Conservation (phyloP, 495 filamentous ascomycete genomes). For the Podospora didyma region DNA sequence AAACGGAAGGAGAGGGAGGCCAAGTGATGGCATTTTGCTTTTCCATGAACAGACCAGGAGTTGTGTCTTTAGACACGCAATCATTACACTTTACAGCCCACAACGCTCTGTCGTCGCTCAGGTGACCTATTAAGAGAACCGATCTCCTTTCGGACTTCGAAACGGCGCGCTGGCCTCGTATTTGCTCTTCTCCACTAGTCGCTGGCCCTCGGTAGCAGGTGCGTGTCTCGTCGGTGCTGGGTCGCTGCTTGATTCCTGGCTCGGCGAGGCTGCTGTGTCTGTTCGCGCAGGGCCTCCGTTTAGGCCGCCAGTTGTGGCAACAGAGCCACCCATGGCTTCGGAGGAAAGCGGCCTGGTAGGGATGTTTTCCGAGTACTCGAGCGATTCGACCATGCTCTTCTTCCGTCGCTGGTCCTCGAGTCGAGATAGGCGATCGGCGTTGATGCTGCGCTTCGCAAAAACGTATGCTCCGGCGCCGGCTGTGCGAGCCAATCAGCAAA, state of each 20-base stretch:
- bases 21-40: not conserved
- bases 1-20: not conserved
- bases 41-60: not conserved
- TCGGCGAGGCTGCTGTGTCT: conserved; percentile 70
- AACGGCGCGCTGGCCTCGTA: conserved; percentile 74
- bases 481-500: conserved; percentile 32
- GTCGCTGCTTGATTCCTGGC: conserved; percentile 71
- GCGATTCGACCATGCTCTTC: conserved; percentile 56
- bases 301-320: conserved; percentile 12
- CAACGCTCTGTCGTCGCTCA: not conserved
- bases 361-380: conserved; percentile 50
- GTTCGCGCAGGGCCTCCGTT: conserved; percentile 38
- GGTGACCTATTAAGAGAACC: conserved; percentile 52
- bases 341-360: conserved; percentile 27
- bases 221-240: conserved; percentile 84
- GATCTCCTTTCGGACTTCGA: conserved; percentile 72
- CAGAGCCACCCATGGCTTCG: conserved; percentile 37
- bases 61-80: not conserved
- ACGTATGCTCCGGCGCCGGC: conserved; percentile 87
- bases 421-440: conserved; percentile 73
- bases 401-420: conserved; percentile 63
- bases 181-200: conserved; percentile 77
- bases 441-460: conserved; percentile 92
- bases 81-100: not conserved
- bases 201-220: conserved; percentile 65